A percentile compares a stretch with the other conserved stretches of the same genome.
Evolutionary conservation across 306 rosid genomes (phyloP).

Genomic region (Trifolium fragiferum): DNA sequence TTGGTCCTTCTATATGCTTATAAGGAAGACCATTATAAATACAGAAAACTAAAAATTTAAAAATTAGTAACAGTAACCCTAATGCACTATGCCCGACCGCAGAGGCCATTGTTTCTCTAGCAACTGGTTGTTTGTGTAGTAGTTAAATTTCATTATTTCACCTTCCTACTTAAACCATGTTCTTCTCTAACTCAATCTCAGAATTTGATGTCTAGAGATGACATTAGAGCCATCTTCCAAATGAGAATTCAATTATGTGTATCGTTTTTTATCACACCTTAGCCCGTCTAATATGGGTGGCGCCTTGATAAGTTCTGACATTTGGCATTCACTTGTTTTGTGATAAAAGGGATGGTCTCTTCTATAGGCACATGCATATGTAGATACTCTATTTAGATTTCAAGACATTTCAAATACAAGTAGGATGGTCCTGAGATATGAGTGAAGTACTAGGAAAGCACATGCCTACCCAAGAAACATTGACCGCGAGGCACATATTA

Average conservation of each 20-base stretch:
- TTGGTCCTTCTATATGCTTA: not conserved
- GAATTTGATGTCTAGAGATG: constrained; percentile 4
- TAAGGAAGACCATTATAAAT: not conserved
- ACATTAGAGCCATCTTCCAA: not conserved
- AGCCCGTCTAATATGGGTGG: not conserved
- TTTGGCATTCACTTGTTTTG: not conserved
- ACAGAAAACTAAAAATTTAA: too few relatives aligned
- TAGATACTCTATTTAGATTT: not conserved
- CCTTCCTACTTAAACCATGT: not conserved
- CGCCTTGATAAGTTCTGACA: not conserved
- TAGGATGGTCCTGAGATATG: not conserved
- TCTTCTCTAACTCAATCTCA: not conserved
- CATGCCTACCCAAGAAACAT: not conserved
- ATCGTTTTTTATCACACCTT: not conserved
- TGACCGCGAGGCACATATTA: not conserved
- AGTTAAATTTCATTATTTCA: not conserved
- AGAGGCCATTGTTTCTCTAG: not conserved
- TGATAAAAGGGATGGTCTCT: not conserved
- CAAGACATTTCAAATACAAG: not conserved
- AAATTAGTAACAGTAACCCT: not conserved
- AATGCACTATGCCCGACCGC: not conserved
- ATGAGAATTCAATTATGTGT: not conserved
- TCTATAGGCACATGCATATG: not conserved
- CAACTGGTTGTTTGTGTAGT: not conserved
- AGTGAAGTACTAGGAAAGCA: not conserved